Base-by-base conservation (phyloP, 2,329 filamentous ascomycete species). In the Xylariaceae sp. region DNA sequence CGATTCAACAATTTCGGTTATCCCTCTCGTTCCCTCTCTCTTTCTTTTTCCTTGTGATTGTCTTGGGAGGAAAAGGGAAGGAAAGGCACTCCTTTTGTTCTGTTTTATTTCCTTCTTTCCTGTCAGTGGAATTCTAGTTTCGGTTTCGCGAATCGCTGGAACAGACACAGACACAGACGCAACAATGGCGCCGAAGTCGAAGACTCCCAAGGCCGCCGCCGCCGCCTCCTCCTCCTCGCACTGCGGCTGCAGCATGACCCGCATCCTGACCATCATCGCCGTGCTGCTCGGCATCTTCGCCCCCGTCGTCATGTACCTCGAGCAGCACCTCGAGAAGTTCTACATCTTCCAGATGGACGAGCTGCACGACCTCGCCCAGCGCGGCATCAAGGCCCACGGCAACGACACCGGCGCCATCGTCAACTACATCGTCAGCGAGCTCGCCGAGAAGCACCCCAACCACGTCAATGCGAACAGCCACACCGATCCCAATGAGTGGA, bases 341-440 rank as follows among this genome's bases (percentile, higher is more conserved):
- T 94, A 92, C 80, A 84, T 94, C 73, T 92, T 95, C 75, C 77
- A 86, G 56, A 82, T 82, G 1, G 77, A 80, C 13, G 81, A 90
- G 62, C 80, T 95, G 61, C 84, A 90, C 71, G 80, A 87, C 61
- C 76, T 94, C 39, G 82, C 88, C 9, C 76, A 83, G 73, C 81
- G 83, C 63, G 88, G 84, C 37, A 82, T 95, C 64, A 78, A 76
- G 8, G 74, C 80, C 45, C 85, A 93, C 73, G 89, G 89, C 66
- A 89, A 92, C 73, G 82, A 93, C 77, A 95, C 90, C 11, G 74
- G 79, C 59, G 78, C 79, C 58, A 82, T 92, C 8, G 88, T 91
- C 61, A 71, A 80, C 64, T 86, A 82, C 75, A 92, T 95, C 66
- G 84, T 90, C 55, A 70, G 76, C 61, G 86, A 90, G 75, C 80